Conservation (phyloP, 164 flowering plant species). For the Dillenia suffruticosa region DNA sequence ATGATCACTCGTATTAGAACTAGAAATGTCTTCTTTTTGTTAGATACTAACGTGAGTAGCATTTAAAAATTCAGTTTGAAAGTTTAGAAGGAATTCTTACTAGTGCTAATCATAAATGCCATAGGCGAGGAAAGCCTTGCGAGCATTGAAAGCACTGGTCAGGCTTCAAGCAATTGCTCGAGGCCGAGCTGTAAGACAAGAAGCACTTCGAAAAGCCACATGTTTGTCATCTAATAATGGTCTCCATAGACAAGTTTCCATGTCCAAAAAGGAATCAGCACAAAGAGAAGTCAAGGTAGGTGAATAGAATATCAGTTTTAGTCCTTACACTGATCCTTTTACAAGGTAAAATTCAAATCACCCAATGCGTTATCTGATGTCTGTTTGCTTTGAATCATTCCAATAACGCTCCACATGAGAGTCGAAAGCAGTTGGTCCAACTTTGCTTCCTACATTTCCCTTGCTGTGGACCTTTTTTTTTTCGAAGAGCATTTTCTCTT, state of each 20-base stretch:
- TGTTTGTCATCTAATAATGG: constrained; percentile 31
- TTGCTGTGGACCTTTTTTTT: too few species aligned
- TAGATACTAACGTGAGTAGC: too few species aligned
- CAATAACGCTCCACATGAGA: too few species aligned
- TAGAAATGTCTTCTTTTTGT: not conserved
- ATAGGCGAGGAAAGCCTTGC: constrained; percentile 85
- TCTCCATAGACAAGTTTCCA: constrained; percentile 19
- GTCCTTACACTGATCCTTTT: too few species aligned
- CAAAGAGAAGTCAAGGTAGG: constrained; percentile 19
- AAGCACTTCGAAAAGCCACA: constrained; percentile 23
- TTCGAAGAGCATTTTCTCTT: too few species aligned
- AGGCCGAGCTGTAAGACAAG: constrained; percentile 65
- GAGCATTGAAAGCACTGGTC: constrained; percentile 81
- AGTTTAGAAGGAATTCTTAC: not conserved
- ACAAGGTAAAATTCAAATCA: too few species aligned
- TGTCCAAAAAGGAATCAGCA: not conserved
- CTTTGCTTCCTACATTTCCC: too few species aligned
- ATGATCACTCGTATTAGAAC: too few species aligned
- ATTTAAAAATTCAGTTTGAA: not conserved
- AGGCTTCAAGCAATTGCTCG: constrained; percentile 80
- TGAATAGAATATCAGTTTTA: constrained; percentile 8
- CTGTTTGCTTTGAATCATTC: too few species aligned
- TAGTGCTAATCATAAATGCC: not conserved
- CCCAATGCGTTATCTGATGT: too few species aligned
- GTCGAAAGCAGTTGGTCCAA: too few species aligned